Conservation (phyloP, 108 stramenopile genomes). For the Parietichytrium sp. region DNA sequence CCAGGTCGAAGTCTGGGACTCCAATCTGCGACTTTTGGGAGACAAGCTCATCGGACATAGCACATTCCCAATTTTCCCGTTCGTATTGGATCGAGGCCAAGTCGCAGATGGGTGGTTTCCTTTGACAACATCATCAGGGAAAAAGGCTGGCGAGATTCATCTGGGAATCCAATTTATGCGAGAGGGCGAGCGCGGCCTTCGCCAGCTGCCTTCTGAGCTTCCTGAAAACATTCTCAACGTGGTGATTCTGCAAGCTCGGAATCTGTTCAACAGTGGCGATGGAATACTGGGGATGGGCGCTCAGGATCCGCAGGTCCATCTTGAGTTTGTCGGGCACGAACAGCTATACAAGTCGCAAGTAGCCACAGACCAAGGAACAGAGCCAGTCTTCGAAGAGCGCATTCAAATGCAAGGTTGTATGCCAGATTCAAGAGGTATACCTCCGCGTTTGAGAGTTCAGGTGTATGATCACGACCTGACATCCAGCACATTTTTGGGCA, state of each 20-base stretch:
- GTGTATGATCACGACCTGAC: not conserved
- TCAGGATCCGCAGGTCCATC: not conserved
- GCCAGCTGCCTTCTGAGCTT: not conserved
- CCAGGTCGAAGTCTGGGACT: slow-evolving; percentile 18
- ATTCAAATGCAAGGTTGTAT: slow-evolving; percentile 13
- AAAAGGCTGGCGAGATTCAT: not conserved
- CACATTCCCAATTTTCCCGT: not conserved
- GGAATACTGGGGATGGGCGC: not conserved
- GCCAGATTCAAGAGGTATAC: not conserved
- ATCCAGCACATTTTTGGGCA: not conserved
- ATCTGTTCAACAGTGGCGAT: slow-evolving; percentile 10
- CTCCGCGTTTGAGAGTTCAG: not conserved
- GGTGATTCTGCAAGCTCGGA: not conserved
- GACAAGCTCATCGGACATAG: slow-evolving; percentile 4
- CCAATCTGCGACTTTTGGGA: not conserved
- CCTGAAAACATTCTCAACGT: slow-evolving; percentile 22
- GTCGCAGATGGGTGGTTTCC: slow-evolving; percentile 7
- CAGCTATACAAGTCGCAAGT: not conserved
- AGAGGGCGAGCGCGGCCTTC: not conserved
- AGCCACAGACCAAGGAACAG: slow-evolving; percentile 12
- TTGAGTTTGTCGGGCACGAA: not conserved
- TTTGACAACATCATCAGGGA: not conserved
- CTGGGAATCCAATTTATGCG: not conserved
- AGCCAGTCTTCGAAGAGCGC: slow-evolving; percentile 23
- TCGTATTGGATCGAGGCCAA: not conserved